Evolutionary conservation across 805 yeast genomes (phyloP).

Genomic region (Saturnispora dispora): DNA sequence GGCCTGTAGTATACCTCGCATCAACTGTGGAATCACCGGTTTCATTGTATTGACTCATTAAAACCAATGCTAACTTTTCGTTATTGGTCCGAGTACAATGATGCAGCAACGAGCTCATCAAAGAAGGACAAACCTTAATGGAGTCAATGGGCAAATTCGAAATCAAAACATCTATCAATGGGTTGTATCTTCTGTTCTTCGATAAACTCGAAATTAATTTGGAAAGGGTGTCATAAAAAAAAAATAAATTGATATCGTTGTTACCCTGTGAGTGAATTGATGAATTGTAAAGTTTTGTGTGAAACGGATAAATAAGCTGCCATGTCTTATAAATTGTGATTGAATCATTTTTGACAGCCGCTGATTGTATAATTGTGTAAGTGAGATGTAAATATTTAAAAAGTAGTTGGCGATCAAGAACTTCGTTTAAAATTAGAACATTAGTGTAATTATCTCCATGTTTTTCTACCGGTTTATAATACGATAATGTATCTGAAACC

Average conservation of each 20-base stretch:
- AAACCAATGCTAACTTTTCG: conserved; percentile 19
- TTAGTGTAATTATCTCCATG: not conserved
- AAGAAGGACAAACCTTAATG: conserved; percentile 25
- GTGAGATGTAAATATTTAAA: conserved; percentile 22
- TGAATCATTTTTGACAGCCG: conserved; percentile 20
- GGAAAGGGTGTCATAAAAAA: conserved; percentile 22
- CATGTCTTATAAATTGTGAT: conserved; percentile 23
- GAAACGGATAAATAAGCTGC: conserved; percentile 24
- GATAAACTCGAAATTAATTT: conserved; percentile 23
- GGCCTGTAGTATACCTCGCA: conserved; percentile 22
- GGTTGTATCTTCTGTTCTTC: conserved; percentile 23
- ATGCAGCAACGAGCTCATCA: conserved; percentile 26
- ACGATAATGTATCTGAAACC: conserved; percentile 10
- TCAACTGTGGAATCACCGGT: conserved; percentile 14
- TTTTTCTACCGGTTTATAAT: conserved; percentile 3
- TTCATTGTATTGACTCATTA: conserved; percentile 22
- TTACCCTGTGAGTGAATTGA: conserved; percentile 20
- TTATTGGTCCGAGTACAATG: conserved; percentile 24
- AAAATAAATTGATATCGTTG: conserved; percentile 22
- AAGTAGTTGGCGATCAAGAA: conserved; percentile 14
- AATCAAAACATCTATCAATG: conserved; percentile 21
- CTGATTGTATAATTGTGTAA: conserved; percentile 22
- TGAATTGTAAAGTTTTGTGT: conserved; percentile 21
- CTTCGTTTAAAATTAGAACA: conserved; percentile 9
- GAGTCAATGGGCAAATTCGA: conserved; percentile 27